Base-by-base conservation (phyloP, 2,329 filamentous ascomycete genomes). In the Arachnopeziza araneosa region DNA sequence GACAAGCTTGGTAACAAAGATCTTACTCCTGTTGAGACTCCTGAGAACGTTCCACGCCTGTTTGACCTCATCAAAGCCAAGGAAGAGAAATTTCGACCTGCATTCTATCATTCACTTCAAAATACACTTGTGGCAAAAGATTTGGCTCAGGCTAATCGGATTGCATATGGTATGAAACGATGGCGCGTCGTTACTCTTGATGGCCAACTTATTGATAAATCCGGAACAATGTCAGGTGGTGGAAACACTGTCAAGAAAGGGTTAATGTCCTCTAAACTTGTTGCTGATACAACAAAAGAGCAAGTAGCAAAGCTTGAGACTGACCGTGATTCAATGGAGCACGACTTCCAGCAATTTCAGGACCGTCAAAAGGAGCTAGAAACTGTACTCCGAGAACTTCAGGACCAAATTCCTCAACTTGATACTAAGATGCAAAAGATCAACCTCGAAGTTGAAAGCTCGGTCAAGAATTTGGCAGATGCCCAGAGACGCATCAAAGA, bases 191-290 rank as follows among this genome's bases (percentile, higher is more conserved):
- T 99, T 50, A 99, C 95, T 0, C 83, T 99, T 1, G 91, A 93
- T 62, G 95, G 95, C 54, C 93, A 97, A 74, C 82, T 99, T 56
- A 98, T 99, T 67, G 95, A 99, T 77, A 96, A 96, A 73, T 97
- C 93, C 0, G 95, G 95, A 80, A 98, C 95, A 44, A 98, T 99
- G 95, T 96, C 91, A 60, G 95, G 95, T 79, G 95, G 95, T 80
- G 95, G 95, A 59, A 93, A 85, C 52, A 90, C 90, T 19, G 90
- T 95, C 59, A 93, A 93, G 68, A 91, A 88, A 71, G 96, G 96
- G 0, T 86, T 92, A 60, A 99, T 99, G 96, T 98, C 93, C 0
- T 96, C 93, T 12, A 98, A 96, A 75, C 86, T 96, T 52, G 87
- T 90, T n/a, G 84, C 90, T 1, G 91, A 96, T 60, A 89, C 89